A percentile compares a stretch with the other conserved stretches of the same genome.
These are phyloP conservation scores for Tolypocladium pustulatum DNA, from an alignment of 2,329 filamentous ascomycete genomes.

Conservation along the genomic window DNA sequence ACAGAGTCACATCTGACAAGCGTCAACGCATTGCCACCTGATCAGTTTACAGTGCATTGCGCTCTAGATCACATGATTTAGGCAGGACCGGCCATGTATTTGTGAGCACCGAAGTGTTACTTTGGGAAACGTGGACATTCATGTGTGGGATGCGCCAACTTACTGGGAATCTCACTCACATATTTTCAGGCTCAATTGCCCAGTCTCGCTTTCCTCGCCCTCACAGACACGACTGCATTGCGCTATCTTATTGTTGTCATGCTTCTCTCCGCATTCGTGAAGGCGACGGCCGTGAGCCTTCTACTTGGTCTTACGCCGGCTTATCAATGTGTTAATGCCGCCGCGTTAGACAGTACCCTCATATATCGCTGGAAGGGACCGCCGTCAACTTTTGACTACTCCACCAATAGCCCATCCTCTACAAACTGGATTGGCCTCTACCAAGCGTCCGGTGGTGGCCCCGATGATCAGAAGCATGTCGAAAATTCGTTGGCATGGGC, in stretches of 20 bases:
- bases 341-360: background rate
- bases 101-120: too few relatives aligned
- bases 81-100: background rate
- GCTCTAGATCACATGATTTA: background rate
- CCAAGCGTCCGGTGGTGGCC: slow-evolving; percentile 17
- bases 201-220: background rate
- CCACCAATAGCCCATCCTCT: slow-evolving; percentile 10
- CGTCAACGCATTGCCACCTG: background rate
- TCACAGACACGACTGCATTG: background rate
- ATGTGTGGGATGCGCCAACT: background rate
- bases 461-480: slow-evolving; percentile 15
- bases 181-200: background rate
- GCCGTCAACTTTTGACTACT: slow-evolving; percentile 20
- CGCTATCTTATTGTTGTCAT: background rate
- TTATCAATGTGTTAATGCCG: background rate
- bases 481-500: slow-evolving; percentile 18
- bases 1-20: background rate
- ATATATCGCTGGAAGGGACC: background rate
- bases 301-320: background rate
- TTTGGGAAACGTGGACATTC: too few relatives aligned
- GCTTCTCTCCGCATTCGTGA: background rate
- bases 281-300: background rate
- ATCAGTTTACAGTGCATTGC: background rate
- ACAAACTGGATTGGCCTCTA: slow-evolving; percentile 27
- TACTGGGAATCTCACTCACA: background rate